Conservation (phyloP, 2,329 filamentous ascomycete genomes). For the Whalleya microplaca region DNA sequence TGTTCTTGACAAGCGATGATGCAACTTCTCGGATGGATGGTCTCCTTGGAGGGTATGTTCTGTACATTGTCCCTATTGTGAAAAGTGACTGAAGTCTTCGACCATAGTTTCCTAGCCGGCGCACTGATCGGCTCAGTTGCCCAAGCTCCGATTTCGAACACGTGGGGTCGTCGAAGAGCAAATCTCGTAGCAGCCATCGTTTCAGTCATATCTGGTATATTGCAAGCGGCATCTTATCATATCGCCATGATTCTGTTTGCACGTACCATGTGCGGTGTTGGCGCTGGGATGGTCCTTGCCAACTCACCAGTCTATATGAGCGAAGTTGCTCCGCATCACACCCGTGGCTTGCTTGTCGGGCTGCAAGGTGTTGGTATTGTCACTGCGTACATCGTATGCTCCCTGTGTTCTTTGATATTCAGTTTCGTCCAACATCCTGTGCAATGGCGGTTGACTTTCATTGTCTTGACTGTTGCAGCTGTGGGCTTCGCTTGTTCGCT, state of each 20-base stretch:
- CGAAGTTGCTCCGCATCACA: conserved; percentile 33
- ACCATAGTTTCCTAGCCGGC: conserved; percentile 20
- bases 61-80: too few relatives aligned
- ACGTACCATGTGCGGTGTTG: conserved; percentile 28
- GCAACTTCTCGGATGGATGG: conserved; percentile 14
- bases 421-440: conserved; percentile 27
- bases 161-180: conserved; percentile 22
- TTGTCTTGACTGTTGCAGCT: conserved; percentile 23
- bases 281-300: conserved; percentile 28
- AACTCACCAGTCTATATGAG: conserved; percentile 32
- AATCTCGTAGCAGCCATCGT: conserved; percentile 23
- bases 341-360: conserved; percentile 30
- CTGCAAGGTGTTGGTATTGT: conserved; percentile 35
- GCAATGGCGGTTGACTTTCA: conserved; percentile 34
- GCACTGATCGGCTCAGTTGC: conserved; percentile 25
- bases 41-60: conserved; percentile 9
- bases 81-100: background rate
- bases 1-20: conserved; percentile 26
- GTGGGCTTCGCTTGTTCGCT: conserved; percentile 20
- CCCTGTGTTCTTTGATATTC: conserved; percentile 27
- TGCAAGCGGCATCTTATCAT: conserved; percentile 26
- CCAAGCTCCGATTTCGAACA: conserved; percentile 25
- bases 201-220: conserved; percentile 21
- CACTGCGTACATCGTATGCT: conserved; percentile 31
- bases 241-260: conserved; percentile 29